phyloP scores from a whole-genome alignment of 164 flowering plant genomes.

The Sedum album region DNA sequence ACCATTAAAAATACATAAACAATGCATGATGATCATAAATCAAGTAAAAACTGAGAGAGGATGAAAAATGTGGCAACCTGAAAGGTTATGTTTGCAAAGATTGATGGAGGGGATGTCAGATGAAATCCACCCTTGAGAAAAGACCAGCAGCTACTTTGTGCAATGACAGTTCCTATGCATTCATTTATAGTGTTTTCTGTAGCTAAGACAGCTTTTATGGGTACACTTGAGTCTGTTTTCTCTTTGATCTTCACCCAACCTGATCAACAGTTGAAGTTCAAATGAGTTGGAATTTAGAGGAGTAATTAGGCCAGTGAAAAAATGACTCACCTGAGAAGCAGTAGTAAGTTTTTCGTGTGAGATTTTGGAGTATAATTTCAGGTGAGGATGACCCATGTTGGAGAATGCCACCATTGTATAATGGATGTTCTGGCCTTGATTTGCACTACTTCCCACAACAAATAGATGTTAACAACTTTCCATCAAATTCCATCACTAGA shows the following conservation, averaged over 20 bases:
- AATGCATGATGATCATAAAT: too few relatives aligned
- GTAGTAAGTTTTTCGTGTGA: constrained; percentile 44
- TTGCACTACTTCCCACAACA: constrained; percentile 42
- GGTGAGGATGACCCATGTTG: constrained; percentile 51
- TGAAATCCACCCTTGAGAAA: constrained; percentile 84
- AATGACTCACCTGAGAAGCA: constrained; percentile 60
- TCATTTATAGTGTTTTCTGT: constrained; percentile 20
- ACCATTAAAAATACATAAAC: constrained; percentile 11
- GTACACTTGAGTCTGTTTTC: constrained; percentile 27
- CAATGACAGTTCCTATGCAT: constrained; percentile 61
- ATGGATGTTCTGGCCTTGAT: constrained; percentile 49
- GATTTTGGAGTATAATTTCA: too few relatives aligned
- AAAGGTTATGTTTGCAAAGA: constrained; percentile 33
- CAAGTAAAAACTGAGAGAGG: background rate
- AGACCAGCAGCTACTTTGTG: constrained; percentile 54
- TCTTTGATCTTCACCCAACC: constrained; percentile 65
- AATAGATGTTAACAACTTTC: background rate
- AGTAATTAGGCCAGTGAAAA: background rate
- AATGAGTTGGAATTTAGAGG: background rate
- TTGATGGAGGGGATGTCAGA: constrained; percentile 36
- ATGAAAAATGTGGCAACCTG: constrained; percentile 22
- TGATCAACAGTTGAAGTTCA: constrained; percentile 11
- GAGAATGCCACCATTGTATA: constrained; percentile 75
- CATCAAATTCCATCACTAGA: background rate
- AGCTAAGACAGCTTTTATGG: constrained; percentile 44